Conservation (phyloP, 2,329 filamentous ascomycete species). For the Talaromyces sp. region DNA sequence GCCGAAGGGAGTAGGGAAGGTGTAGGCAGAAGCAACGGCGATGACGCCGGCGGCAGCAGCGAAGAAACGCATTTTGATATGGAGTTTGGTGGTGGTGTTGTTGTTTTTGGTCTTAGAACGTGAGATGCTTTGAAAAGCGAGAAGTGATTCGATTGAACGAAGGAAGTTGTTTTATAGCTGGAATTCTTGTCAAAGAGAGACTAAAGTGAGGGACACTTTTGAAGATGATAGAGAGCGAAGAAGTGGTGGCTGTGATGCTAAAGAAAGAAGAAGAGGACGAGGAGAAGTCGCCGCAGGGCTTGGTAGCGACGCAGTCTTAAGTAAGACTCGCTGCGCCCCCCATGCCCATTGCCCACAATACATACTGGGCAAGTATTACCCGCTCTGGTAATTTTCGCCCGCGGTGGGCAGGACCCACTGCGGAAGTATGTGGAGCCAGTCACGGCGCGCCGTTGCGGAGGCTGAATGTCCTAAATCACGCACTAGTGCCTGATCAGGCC, state of each 20-base stretch:
- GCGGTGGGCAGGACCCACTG: not conserved
- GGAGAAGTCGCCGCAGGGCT: not conserved
- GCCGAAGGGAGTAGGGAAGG: constrained; percentile 11
- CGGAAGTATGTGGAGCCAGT: not conserved
- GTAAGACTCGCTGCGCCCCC: not conserved
- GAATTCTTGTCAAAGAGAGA: not conserved
- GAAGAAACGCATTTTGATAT: constrained; percentile 35
- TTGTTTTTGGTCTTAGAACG: not conserved
- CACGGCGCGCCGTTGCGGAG: not conserved
- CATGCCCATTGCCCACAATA: no score
- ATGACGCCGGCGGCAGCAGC: constrained; percentile 31
- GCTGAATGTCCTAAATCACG: not conserved
- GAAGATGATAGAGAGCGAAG: not conserved
- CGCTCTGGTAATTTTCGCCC: not conserved
- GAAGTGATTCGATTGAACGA: not conserved
- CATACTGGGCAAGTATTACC: not conserved
- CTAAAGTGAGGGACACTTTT: not conserved
- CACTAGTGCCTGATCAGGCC: not conserved
- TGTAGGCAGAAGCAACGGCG: constrained; percentile 33
- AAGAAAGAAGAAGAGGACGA: not conserved
- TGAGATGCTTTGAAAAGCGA: not conserved
- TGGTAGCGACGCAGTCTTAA: not conserved
- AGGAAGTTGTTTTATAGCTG: not conserved
- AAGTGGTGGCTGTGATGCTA: not conserved
- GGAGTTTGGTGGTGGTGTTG: not conserved